Conservation (phyloP, 2,329 filamentous ascomycete genomes). For the Aspergillus chevalieri region DNA sequence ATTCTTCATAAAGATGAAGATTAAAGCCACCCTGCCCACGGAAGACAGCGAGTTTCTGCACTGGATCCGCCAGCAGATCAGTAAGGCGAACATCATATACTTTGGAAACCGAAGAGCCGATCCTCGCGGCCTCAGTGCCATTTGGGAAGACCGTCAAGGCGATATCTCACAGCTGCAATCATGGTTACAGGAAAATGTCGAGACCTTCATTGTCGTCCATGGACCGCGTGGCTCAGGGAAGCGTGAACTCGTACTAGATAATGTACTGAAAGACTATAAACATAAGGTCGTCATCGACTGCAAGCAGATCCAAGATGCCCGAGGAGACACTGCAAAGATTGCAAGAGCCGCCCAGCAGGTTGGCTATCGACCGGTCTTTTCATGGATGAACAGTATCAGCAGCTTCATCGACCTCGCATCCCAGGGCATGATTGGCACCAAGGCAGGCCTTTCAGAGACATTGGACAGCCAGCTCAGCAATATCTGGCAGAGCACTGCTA, state of each 20-base stretch:
- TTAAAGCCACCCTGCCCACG: slow-evolving; percentile 69
- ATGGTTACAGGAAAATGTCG: slow-evolving; percentile 81
- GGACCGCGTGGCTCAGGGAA: slow-evolving; percentile 89
- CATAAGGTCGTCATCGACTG: slow-evolving; percentile 85
- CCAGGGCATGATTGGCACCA: slow-evolving; percentile 88
- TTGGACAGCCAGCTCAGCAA: slow-evolving; percentile 83
- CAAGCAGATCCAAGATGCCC: slow-evolving; percentile 84
- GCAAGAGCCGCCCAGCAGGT: slow-evolving; percentile 73
- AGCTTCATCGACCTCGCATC: slow-evolving; percentile 88
- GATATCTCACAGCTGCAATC: slow-evolving; percentile 75
- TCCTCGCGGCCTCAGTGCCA: slow-evolving; percentile 65
- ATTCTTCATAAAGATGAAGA: slow-evolving; percentile 83
- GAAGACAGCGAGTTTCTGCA: slow-evolving; percentile 67
- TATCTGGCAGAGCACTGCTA: slow-evolving; percentile 77
- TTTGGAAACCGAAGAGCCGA: slow-evolving; percentile 48
- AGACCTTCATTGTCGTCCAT: slow-evolving; percentile 90
- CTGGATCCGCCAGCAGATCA: slow-evolving; percentile 68
- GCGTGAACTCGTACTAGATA: slow-evolving; percentile 76
- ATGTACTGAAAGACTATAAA: slow-evolving; percentile 68
- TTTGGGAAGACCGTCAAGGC: slow-evolving; percentile 81
- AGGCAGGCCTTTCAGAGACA: slow-evolving; percentile 90
- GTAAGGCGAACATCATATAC: slow-evolving; percentile 40
- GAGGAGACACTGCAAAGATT: slow-evolving; percentile 81
- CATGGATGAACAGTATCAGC: slow-evolving; percentile 91
- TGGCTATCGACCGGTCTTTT: slow-evolving; percentile 88